Percentiles rank a stretch among this genome's conserved stretches.
These are phyloP conservation scores for Theileria equi DNA, from an alignment of 169 alveolate species.

Conservation along the genomic window DNA sequence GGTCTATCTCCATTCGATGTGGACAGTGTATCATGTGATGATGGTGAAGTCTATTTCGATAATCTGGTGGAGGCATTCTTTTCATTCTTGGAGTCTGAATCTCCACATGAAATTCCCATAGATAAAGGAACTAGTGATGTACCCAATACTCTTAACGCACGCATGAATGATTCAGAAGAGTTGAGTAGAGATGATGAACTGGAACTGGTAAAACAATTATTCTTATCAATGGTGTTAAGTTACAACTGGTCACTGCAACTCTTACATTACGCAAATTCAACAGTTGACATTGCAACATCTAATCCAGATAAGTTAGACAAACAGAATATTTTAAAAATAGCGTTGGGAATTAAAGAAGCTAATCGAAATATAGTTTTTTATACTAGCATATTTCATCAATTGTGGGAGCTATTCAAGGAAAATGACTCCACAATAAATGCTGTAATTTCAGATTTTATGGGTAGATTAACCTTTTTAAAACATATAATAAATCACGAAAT, in stretches of 20 bases:
- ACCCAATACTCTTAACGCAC: background rate
- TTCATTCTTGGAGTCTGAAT: constrained; percentile 2
- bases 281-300: constrained; percentile 6
- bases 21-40: background rate
- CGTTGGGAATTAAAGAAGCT: constrained; percentile 44
- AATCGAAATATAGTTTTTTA: constrained; percentile 49
- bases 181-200: constrained; percentile 9
- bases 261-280: background rate
- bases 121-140: constrained; percentile 13
- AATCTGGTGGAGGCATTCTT: constrained; percentile 16
- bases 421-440: background rate
- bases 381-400: constrained; percentile 4
- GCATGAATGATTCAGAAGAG: background rate
- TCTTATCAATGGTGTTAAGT: constrained; percentile 20
- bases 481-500: constrained; percentile 1
- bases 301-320: background rate
- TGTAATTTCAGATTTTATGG: constrained; percentile 1
- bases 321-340: constrained; percentile 5
- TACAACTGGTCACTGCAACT: constrained; percentile 49
- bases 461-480: constrained; percentile 5
- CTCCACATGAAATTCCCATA: background rate
- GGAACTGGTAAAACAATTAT: background rate
- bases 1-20: constrained; percentile 12
- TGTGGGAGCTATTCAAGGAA: background rate
- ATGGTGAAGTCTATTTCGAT: constrained; percentile 10